Percentiles rank a stretch among this genome's conserved stretches.
Conservation (phyloP, 2,329 filamentous ascomycete species). For the Cladosporium sp. region DNA sequence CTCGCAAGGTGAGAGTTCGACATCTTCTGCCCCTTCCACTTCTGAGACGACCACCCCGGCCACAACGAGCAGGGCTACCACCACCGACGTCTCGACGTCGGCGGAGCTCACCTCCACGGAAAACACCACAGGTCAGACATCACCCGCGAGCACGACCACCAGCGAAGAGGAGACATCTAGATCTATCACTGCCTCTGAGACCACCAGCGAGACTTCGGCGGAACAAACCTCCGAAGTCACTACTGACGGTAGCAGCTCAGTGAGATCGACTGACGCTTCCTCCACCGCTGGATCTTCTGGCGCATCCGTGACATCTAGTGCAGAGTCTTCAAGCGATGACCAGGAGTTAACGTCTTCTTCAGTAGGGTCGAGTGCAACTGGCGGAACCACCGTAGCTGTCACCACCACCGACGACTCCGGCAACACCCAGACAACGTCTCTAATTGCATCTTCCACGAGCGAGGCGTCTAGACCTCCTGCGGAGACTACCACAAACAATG, state of each 20-base stretch:
- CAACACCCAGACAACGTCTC: slow-evolving; percentile 19
- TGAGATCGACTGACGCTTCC: background rate
- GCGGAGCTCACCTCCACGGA: slow-evolving; percentile 1
- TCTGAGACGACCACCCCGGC: slow-evolving; percentile 8
- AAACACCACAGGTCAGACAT: slow-evolving; percentile 11
- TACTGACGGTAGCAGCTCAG: slow-evolving; percentile 4
- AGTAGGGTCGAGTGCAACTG: slow-evolving; percentile 6
- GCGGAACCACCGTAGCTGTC: slow-evolving; percentile 20
- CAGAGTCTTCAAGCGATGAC: slow-evolving; percentile 9
- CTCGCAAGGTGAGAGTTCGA: slow-evolving; percentile 13
- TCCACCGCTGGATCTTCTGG: slow-evolving; percentile 13
- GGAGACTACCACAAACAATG: slow-evolving; percentile 17
- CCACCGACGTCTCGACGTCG: background rate
- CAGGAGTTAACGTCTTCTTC: slow-evolving; percentile 13
- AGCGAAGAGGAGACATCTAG: slow-evolving; percentile 3
- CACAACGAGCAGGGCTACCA: background rate
- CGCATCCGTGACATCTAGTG: slow-evolving; percentile 13
- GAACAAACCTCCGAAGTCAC: slow-evolving; percentile 1
- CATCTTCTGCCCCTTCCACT: slow-evolving; percentile 14
- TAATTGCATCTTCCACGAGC: slow-evolving; percentile 19
- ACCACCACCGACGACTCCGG: slow-evolving; percentile 25
- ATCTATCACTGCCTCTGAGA: slow-evolving; percentile 4
- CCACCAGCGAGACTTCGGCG: slow-evolving; percentile 6
- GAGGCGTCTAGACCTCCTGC: slow-evolving; percentile 18
- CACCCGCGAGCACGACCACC: slow-evolving; percentile 3